Evolutionary conservation across 768 basidiomycete genomes (phyloP).

Genomic region (Nevesoporus exiguus): DNA sequence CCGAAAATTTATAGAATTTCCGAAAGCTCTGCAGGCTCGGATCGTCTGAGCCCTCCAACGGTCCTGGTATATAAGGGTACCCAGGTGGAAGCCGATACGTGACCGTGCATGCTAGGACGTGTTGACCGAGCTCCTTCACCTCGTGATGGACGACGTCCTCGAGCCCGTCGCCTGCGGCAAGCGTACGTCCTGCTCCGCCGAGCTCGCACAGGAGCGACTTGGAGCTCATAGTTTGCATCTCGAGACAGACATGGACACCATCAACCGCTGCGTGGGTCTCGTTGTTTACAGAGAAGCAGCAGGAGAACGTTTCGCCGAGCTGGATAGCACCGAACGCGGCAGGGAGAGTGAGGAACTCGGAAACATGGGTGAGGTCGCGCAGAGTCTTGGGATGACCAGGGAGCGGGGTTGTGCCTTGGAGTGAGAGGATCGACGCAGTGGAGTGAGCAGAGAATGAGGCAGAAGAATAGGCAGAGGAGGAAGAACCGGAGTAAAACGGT

Average conservation of each 20-base stretch:
- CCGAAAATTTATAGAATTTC: conserved; percentile 90
- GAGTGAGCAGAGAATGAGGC: conserved; percentile 81
- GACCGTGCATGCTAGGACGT: conserved; percentile 83
- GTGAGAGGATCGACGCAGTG: conserved; percentile 69
- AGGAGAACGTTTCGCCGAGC: conserved; percentile 85
- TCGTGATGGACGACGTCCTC: conserved; percentile 77
- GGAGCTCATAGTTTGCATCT: conserved; percentile 78
- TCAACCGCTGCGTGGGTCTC: conserved; percentile 62
- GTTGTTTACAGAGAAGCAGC: conserved; percentile 80
- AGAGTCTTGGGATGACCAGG: conserved; percentile 79
- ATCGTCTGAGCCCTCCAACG: conserved; percentile 50
- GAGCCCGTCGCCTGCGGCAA: conserved; percentile 57
- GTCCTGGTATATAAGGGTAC: conserved; percentile 46
- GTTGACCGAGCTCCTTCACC: conserved; percentile 91
- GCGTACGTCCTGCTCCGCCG: conserved; percentile 47
- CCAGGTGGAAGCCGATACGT: conserved; percentile 72
- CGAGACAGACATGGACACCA: conserved; percentile 64
- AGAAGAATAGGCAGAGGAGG: conserved; percentile 71
- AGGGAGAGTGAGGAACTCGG: conserved; percentile 77
- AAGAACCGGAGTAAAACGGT: conserved; percentile 81
- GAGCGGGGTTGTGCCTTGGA: conserved; percentile 69
- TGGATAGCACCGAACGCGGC: conserved; percentile 83
- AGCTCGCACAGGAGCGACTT: conserved; percentile 64
- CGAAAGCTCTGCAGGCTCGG: conserved; percentile 66
- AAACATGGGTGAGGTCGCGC: conserved; percentile 74